Evolutionary conservation across 768 basidiomycete genomes (phyloP).

Genomic region (Hygrocybe coccinea): DNA sequence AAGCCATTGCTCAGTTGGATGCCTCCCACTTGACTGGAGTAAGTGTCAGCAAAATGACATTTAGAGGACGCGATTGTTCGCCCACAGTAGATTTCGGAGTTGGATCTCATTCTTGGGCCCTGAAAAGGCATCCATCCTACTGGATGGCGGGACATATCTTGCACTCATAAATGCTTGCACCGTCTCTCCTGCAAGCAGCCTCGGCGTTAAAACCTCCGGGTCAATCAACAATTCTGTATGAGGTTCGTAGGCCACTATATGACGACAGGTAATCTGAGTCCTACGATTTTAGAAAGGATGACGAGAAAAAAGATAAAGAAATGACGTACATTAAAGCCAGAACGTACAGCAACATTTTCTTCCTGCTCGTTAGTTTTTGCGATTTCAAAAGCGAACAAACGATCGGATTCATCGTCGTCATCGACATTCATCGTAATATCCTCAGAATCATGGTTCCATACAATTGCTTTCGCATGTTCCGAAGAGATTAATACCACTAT

Average conservation of each 20-base stretch:
- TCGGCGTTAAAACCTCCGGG: slow-evolving; percentile 28
- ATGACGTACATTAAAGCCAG: slow-evolving; percentile 43
- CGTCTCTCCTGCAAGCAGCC: slow-evolving; percentile 38
- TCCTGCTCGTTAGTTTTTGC: slow-evolving; percentile 52
- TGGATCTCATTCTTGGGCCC: slow-evolving; percentile 5
- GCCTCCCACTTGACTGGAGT: slow-evolving; percentile 18
- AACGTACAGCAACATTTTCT: slow-evolving; percentile 40
- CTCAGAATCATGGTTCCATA: slow-evolving; percentile 37
- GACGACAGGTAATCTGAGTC: slow-evolving; percentile 12
- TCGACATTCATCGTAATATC: slow-evolving; percentile 28
- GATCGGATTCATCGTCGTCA: slow-evolving; percentile 37
- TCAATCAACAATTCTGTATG: slow-evolving; percentile 15
- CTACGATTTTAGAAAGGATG: neutral
- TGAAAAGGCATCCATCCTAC: neutral
- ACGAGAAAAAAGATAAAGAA: slow-evolving; percentile 18
- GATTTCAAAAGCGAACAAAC: slow-evolving; percentile 52
- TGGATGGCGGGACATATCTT: slow-evolving; percentile 16
- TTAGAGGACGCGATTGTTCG: slow-evolving; percentile 44
- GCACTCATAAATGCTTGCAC: slow-evolving; percentile 38
- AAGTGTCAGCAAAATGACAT: slow-evolving; percentile 51
- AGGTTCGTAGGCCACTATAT: slow-evolving; percentile 7
- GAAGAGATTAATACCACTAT: slow-evolving; percentile 46
- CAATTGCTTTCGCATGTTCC: slow-evolving; percentile 40
- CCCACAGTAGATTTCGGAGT: slow-evolving; percentile 21
- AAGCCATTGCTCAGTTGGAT: neutral